These are phyloP conservation scores for Gynandropsis gynandra DNA, from an alignment of 345 rosid species.

Conservation along the genomic window DNA sequence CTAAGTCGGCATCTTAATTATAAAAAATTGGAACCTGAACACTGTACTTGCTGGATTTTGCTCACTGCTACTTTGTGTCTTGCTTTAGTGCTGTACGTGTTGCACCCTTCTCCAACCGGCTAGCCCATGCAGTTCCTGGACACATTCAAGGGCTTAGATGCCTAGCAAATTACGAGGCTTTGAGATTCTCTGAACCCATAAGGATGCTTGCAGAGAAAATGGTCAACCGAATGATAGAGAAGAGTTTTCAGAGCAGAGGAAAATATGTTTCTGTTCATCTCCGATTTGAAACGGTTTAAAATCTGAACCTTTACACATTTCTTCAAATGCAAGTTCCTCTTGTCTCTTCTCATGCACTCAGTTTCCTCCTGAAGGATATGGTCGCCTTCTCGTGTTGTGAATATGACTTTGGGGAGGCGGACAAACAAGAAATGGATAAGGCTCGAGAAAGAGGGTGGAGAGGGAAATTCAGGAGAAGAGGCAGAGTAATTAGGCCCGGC, in stretches of 20 bases:
- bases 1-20: not conserved
- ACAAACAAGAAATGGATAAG: constrained; percentile 82
- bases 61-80: constrained; percentile 15
- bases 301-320: constrained; percentile 14
- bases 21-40: constrained; percentile 7
- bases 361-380: constrained; percentile 60
- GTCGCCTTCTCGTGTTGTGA: constrained; percentile 98
- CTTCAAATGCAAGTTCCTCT: constrained; percentile 1
- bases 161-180: constrained; percentile 75
- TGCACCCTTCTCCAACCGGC: constrained; percentile 94
- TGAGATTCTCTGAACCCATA: constrained; percentile 80
- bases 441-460: constrained; percentile 96
- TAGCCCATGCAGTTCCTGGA: constrained; percentile 82
- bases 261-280: constrained; percentile 97
- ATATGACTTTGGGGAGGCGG: constrained; percentile 89
- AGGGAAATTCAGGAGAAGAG: constrained; percentile 88
- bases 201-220: constrained; percentile 79
- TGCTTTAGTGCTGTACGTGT: constrained; percentile 84
- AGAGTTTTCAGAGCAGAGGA: constrained; percentile 57
- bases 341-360: not conserved
- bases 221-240: constrained; percentile 79
- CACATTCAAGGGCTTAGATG: constrained; percentile 76
- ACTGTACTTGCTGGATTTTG: not conserved
- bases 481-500: constrained; percentile 82
- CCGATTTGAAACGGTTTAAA: constrained; percentile 74